Evolutionary conservation across 192 early-diverging fungal genomes (phyloP), one percentile per base, ranked within the genome.

Genomic region (Phycomyces blakesleeanus): DNA sequence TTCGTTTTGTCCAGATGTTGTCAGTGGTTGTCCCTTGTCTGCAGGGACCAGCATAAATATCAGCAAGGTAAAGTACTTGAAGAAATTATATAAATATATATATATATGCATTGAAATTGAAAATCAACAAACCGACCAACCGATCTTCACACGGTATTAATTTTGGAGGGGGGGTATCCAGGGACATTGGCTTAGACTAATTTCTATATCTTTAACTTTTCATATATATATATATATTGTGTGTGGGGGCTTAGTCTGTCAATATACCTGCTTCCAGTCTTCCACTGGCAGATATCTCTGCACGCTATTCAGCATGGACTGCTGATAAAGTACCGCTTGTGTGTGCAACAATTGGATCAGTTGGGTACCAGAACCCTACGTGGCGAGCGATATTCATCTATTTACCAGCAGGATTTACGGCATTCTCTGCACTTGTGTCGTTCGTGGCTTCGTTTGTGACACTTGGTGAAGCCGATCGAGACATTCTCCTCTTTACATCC

Each of bases 221-320:
- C 7, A 7, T 34, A n/a, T n/a, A n/a, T n/a, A n/a, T n/a, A n/a
- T n/a, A n/a, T n/a, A n/a, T n/a, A n/a, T n/a, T n/a, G n/a, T n/a
- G n/a, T n/a, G n/a, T n/a, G n/a, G 29, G 44, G 44, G 18, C 15
- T 18, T 54, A 67, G 66, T 16, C 27, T 29, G 27, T 67, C 8
- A 50, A 14, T 1, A 0, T 67, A 27, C 66, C 66, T 14, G 8
- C 22, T 27, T 59, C 51, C 9, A 56, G 26, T 20, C 21, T 66
- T 55, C 71, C 71, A 34, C 52, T 72, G 44, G 64, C 63, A 7
- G 71, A 72, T 47, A 66, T 72, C 22, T 51, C 55, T 24, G 64
- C 54, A 11, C 42, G 49, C 18, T 65, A 65, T 29, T 44, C 44
- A 12, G 27, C 42, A n/a, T 44, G 24, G 26, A 55, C 54, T 18